Evolutionary conservation across 139 green algal species (phyloP), one percentile per base, ranked within the genome.

Genomic region (Closterium sp.): DNA sequence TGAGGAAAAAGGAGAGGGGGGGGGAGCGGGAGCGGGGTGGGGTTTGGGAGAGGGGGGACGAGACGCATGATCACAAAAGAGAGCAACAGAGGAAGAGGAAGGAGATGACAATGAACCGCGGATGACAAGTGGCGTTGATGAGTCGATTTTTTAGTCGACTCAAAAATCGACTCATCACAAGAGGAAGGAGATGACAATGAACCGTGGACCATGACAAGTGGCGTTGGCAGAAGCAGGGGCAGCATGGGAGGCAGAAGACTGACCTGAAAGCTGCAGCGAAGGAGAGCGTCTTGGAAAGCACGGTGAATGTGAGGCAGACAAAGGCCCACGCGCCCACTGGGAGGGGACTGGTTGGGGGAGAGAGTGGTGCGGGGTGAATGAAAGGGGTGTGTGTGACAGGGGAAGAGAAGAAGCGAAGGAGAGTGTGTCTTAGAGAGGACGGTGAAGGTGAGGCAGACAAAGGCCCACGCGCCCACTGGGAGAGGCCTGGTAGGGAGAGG

Each of bases 51-150:
- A 38, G 32, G 32, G 3, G 32, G 99, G 70, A n/a, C n/a, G n/a
- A n/a, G n/a, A n/a, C n/a, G n/a, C n/a, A n/a, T n/a, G n/a, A n/a
- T n/a, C n/a, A n/a, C n/a, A n/a, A n/a, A n/a, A n/a, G n/a, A n/a
- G n/a, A n/a, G n/a, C n/a, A n/a, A n/a, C n/a, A n/a, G n/a, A n/a
- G n/a, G n/a, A n/a, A n/a, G 96, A 99, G 99, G 96, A 99, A 99
- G 38, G 97, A 98, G 22, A 99, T 97, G 5, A 99, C 98, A 93
- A 99, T 99, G 32, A 99, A 97, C 98, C 98, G n/a, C n/a, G 99
- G 95, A 99, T 99, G 87, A 99, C 98, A n/a, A n/a, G n/a, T n/a
- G n/a, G n/a, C n/a, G n/a, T n/a, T n/a, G n/a, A n/a, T n/a, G n/a
- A n/a, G n/a, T n/a, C n/a, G n/a, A n/a, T n/a, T n/a, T n/a, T n/a